Base-by-base conservation (phyloP, 768 basidiomycete species). In the Amanita rubescens region DNA sequence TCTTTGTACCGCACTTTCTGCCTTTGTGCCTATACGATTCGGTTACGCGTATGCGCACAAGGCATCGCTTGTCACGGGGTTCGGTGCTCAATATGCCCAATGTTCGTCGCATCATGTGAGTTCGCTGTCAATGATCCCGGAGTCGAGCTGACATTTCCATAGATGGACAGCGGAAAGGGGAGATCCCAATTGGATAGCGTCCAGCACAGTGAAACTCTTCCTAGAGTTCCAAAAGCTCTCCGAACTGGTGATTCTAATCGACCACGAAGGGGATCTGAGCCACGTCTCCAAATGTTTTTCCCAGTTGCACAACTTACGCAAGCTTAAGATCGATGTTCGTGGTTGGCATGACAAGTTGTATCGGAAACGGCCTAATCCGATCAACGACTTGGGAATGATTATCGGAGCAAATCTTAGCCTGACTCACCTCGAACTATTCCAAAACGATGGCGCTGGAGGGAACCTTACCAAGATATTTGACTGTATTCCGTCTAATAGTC, bases 101-200 rank as follows among this genome's bases (percentile, higher is more conserved):
- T 39, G 20, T 51, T 32, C 51, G 51, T 25, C 27, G 51, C 2
- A 39, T 51, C 19, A 19, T 24, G 51, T 51, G 20, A 38, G 51
- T 24, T 7, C 10, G 8, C 17, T 12, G 8, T n/a, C 9, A 12
- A 6, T 5, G 15, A 30, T 33, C 14, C n/a, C 5, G 3, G 14
- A 10, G 20, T 3, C 6, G 6, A 9, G 12, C 39, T 43, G 15
- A 41, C 19, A 33, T 5, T 20, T 43, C 30, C 22, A 9, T 37
- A 50, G 49, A 27, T 51, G 51, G 41, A 32, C 14, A n/a, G 51
- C 41, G 14, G 51, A 51, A 33, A 51, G 25, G 19, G 39, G 42
- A 9, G 49, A 50, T 27, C 49, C 49, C 7, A 50, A 50, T 15
- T 51, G 51, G 51, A 42, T 39, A 43, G 34, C 41, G 3, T 32